Conservation (phyloP, 2,329 filamentous ascomycete genomes). For the Pestalotiopsis sp. region DNA sequence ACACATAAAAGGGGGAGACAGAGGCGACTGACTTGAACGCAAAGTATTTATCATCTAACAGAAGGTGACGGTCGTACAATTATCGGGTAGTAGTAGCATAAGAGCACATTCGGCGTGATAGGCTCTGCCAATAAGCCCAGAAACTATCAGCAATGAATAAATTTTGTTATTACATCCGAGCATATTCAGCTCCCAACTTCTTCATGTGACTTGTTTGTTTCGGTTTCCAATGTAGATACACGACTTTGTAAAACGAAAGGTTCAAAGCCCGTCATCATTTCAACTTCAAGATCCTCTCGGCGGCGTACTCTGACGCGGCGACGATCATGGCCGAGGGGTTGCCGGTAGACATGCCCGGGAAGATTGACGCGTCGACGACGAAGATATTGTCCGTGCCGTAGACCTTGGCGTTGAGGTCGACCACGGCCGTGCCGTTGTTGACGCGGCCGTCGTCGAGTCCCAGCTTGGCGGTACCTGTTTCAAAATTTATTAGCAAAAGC, state of each 20-base stretch:
- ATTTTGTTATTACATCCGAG: no score
- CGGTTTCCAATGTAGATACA: not conserved
- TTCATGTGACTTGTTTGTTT: not conserved
- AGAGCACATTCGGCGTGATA: no score
- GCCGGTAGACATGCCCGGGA: constrained; percentile 69
- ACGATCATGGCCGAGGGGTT: constrained; percentile 59
- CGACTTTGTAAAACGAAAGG: not conserved
- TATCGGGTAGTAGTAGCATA: no score
- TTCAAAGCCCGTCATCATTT: not conserved
- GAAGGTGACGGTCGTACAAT: no score
- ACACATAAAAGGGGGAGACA: not conserved
- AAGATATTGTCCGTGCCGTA: constrained; percentile 71
- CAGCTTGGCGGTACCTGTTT: constrained; percentile 57
- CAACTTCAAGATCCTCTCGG: constrained; percentile 34
- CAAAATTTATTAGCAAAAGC: constrained; percentile 11
- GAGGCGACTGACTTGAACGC: no score
- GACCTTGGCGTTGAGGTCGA: constrained; percentile 67
- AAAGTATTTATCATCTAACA: no score
- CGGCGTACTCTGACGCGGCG: constrained; percentile 41
- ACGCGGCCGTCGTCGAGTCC: constrained; percentile 57
- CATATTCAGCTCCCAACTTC: no score
- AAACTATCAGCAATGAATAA: no score
- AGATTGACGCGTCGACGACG: constrained; percentile 70
- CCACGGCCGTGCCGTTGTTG: constrained; percentile 58
- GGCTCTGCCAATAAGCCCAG: no score